These are phyloP conservation scores for Suhomyces choctaworum DNA, from an alignment of 1,139 yeast species.

Conservation along the genomic window DNA sequence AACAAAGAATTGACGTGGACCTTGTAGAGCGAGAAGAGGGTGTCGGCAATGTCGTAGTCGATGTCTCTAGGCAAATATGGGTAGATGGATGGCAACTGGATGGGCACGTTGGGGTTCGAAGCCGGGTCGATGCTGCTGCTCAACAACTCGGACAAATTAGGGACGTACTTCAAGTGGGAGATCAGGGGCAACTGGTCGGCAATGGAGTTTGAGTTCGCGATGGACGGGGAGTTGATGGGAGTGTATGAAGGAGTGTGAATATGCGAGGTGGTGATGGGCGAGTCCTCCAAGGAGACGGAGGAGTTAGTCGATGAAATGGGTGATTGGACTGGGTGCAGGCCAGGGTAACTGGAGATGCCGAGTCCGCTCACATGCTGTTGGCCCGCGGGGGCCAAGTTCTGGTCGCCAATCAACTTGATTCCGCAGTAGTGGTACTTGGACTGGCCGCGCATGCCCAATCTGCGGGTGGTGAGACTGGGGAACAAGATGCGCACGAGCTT, in stretches of 20 bases:
- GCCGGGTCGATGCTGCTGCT: constrained; percentile 21
- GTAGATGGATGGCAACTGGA: constrained; percentile 54
- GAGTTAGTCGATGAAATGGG: constrained; percentile 27
- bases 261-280: constrained; percentile 16
- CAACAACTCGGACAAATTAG: constrained; percentile 34
- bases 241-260: constrained; percentile 20
- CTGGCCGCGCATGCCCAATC: constrained; percentile 87
- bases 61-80: constrained; percentile 49
- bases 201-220: constrained; percentile 16
- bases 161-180: constrained; percentile 35
- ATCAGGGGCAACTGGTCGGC: constrained; percentile 21
- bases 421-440: constrained; percentile 93
- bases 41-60: constrained; percentile 62
- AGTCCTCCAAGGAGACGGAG: constrained; percentile 18
- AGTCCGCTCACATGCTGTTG: constrained; percentile 14
- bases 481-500: constrained; percentile 72
- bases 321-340: constrained; percentile 20
- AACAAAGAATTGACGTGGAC: constrained; percentile 63
- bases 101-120: constrained; percentile 27
- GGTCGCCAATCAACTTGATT: constrained; percentile 60
- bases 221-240: constrained; percentile 20
- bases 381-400: constrained; percentile 16
- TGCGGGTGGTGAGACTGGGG: constrained; percentile 75
- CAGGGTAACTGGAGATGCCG: constrained; percentile 9
- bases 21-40: constrained; percentile 60